Evolutionary conservation across 2,329 filamentous ascomycete species (phyloP).

Genomic region (Curvularia sp.): DNA sequence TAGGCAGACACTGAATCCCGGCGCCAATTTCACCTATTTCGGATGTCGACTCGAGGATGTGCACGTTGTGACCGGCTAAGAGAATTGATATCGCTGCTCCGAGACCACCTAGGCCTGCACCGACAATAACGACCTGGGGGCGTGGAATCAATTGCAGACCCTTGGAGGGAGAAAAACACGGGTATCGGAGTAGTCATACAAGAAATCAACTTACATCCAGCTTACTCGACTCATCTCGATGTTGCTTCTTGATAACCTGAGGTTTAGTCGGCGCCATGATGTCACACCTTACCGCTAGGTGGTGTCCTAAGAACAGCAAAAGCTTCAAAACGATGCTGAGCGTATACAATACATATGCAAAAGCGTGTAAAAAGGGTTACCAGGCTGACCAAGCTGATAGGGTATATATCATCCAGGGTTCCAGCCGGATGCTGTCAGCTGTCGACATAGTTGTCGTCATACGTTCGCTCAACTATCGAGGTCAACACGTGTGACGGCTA

Average conservation of each 20-base stretch:
- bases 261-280: constrained; percentile 40
- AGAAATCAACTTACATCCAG: constrained; percentile 33
- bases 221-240: constrained; percentile 32
- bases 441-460: constrained; percentile 17
- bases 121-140: constrained; percentile 58
- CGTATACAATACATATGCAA: not conserved
- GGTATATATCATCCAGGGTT: not conserved
- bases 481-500: constrained; percentile 18
- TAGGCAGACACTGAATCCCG: constrained; percentile 61
- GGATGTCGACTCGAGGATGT: constrained; percentile 58
- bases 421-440: not conserved
- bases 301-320: not conserved
- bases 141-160: constrained; percentile 1
- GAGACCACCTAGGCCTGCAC: constrained; percentile 64
- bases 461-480: constrained; percentile 32
- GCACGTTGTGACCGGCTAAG: constrained; percentile 58
- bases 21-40: constrained; percentile 60
- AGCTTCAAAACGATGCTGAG: not conserved
- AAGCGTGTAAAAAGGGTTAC: not conserved
- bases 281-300: constrained; percentile 16
- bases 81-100: constrained; percentile 59
- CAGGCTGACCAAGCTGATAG: not conserved
- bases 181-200: too few species aligned
- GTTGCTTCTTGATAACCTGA: constrained; percentile 35
- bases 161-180: not conserved